These are phyloP conservation scores for Saturnispora gosingensis DNA, from an alignment of 805 yeast species.

Conservation along the genomic window DNA sequence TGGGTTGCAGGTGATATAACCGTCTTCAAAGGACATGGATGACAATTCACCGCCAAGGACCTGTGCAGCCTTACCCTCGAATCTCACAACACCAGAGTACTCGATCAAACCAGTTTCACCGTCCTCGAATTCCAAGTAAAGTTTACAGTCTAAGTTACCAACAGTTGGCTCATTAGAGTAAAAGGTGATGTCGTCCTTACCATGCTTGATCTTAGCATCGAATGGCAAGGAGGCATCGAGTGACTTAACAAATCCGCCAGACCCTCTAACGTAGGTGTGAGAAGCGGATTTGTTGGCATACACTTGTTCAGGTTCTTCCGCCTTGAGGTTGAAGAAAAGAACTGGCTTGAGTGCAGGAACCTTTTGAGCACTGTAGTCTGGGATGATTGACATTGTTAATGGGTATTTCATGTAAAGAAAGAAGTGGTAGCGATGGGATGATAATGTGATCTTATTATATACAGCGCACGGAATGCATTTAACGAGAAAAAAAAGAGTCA, in stretches of 20 bases:
- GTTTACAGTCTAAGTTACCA: slow-evolving; percentile 37
- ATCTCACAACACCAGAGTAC: slow-evolving; percentile 42
- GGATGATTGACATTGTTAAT: slow-evolving; percentile 10
- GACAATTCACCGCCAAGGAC: slow-evolving; percentile 29
- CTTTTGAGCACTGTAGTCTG: slow-evolving; percentile 18
- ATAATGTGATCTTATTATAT: background rate
- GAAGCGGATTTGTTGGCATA: slow-evolving; percentile 22
- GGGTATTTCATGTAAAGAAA: background rate
- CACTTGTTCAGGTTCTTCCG: slow-evolving; percentile 25
- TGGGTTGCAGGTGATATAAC: slow-evolving; percentile 43
- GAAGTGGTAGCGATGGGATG: background rate
- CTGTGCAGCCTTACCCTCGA: slow-evolving; percentile 27
- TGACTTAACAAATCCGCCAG: slow-evolving; percentile 31
- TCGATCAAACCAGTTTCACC: slow-evolving; percentile 33
- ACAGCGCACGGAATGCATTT: background rate
- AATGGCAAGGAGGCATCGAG: slow-evolving; percentile 31
- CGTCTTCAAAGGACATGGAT: slow-evolving; percentile 33
- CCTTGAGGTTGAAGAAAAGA: slow-evolving; percentile 29
- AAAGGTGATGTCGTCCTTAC: slow-evolving; percentile 41
- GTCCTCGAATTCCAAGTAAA: slow-evolving; percentile 29
- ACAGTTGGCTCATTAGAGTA: slow-evolving; percentile 21
- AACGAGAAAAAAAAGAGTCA: background rate
- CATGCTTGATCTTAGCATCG: slow-evolving; percentile 29
- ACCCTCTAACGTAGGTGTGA: slow-evolving; percentile 24
- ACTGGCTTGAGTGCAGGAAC: slow-evolving; percentile 29